Conservation (phyloP, 2,329 filamentous ascomycete genomes). For the Neurospora sp. region DNA sequence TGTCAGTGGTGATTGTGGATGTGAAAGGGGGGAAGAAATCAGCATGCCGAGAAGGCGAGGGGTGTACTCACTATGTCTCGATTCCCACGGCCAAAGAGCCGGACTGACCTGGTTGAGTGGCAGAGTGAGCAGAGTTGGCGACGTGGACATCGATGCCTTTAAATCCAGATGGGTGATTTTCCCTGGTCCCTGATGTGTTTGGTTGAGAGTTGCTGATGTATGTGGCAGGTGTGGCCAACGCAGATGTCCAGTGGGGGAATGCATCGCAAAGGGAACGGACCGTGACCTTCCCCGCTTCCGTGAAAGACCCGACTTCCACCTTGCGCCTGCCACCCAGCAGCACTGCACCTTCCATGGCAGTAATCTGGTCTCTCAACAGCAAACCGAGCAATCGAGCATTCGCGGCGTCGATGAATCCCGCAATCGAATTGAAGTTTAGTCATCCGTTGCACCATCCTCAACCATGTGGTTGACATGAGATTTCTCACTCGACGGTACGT, state of each 20-base stretch:
- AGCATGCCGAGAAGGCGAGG: not conserved
- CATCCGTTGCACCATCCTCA: too few relatives aligned
- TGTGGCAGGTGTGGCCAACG: too few relatives aligned
- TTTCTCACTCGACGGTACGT: not conserved
- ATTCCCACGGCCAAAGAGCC: not conserved
- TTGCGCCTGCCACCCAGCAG: not conserved
- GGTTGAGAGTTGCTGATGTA: too few relatives aligned
- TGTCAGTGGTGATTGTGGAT: not conserved
- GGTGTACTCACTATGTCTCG: not conserved
- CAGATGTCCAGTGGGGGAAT: too few relatives aligned
- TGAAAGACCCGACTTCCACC: not conserved
- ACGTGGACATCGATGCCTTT: not conserved
- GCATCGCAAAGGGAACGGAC: not conserved
- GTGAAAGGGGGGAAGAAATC: not conserved
- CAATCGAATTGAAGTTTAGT: too few relatives aligned
- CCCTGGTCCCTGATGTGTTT: too few relatives aligned
- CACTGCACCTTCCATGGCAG: not conserved
- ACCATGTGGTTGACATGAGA: not conserved
- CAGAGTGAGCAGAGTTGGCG: not conserved
- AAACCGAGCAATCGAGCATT: not conserved
- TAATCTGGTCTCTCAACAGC: not conserved
- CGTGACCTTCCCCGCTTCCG: not conserved
- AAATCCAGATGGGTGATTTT: too few relatives aligned
- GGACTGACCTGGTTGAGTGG: not conserved
- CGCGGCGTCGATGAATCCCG: too few relatives aligned